Evolutionary conservation across 2,329 filamentous ascomycete species (phyloP).

Genomic region (Thielaviopsis populi): DNA sequence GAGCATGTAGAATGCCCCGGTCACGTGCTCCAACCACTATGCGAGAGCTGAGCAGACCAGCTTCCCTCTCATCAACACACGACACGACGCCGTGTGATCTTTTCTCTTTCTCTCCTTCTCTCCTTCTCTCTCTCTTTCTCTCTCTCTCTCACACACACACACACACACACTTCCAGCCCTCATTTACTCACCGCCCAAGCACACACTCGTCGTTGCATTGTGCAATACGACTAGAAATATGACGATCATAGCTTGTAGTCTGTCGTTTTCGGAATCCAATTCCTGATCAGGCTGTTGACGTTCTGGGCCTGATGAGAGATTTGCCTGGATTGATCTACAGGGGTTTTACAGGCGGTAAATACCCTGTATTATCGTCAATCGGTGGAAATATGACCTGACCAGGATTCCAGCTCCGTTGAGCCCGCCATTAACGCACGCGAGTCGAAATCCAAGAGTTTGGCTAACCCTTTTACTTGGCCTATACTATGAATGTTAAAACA

Average conservation of each 20-base stretch:
- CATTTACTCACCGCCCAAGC: not conserved
- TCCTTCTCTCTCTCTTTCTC: not conserved
- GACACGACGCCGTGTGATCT: not conserved
- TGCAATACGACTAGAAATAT: slow-evolving; percentile 1
- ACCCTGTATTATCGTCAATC: not conserved
- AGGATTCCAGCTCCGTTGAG: not conserved
- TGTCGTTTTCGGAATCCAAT: not conserved
- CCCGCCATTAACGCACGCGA: no score
- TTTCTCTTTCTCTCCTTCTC: not conserved
- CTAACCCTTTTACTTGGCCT: no score
- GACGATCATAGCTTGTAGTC: not conserved
- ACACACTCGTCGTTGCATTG: not conserved
- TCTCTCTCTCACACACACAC: not conserved
- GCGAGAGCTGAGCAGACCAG: not conserved
- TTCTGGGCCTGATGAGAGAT: not conserved
- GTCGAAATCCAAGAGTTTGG: no score
- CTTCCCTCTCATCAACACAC: not conserved
- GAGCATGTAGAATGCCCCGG: no score
- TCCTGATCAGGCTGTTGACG: not conserved
- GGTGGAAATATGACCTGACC: not conserved
- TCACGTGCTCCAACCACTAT: not conserved
- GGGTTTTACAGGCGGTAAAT: not conserved
- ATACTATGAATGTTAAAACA: not conserved
- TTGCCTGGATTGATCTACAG: not conserved
- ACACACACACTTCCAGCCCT: not conserved